Evolutionary conservation across 2,329 filamentous ascomycete species (phyloP).

Genomic region (Colletotrichum cordylinicola): DNA sequence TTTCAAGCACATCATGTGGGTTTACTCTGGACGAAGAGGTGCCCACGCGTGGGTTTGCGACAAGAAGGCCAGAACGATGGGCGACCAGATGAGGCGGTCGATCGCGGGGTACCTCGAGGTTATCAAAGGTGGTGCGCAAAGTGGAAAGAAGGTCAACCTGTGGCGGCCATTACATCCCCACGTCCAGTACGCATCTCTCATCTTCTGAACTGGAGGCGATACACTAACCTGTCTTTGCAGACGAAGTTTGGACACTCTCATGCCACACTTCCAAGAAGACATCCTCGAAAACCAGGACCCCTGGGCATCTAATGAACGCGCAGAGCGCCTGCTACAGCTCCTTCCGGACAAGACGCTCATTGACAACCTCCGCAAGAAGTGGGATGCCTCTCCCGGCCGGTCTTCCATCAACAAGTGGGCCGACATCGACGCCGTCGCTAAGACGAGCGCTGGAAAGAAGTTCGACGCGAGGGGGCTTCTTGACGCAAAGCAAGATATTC

Average conservation of each 20-base stretch:
- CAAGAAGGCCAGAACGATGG: constrained; percentile 80
- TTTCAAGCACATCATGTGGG: constrained; percentile 97
- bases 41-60: constrained; percentile 99
- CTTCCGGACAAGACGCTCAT: constrained; percentile 82
- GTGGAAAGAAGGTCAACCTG: constrained; percentile 85
- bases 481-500: constrained; percentile 93
- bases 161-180: constrained; percentile 90
- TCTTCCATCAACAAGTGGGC: constrained; percentile 86
- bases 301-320: constrained; percentile 73
- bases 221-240: constrained; percentile 40
- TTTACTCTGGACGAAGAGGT: constrained; percentile 95
- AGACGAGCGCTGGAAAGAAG: constrained; percentile 72
- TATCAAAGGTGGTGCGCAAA: constrained; percentile 83
- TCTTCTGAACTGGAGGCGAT: neutral
- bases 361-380: constrained; percentile 85
- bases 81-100: constrained; percentile 84
- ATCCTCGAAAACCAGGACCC: constrained; percentile 88
- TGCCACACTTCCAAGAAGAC: constrained; percentile 81
- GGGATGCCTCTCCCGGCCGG: constrained; percentile 82
- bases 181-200: constrained; percentile 61
- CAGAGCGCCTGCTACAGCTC: constrained; percentile 80
- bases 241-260: constrained; percentile 85
- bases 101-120: constrained; percentile 91
- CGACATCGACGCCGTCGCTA: constrained; percentile 88
- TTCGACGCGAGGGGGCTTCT: constrained; percentile 77